Base-by-base conservation (phyloP, 495 filamentous ascomycete species). In the Aspergillus heteromorphus region DNA sequence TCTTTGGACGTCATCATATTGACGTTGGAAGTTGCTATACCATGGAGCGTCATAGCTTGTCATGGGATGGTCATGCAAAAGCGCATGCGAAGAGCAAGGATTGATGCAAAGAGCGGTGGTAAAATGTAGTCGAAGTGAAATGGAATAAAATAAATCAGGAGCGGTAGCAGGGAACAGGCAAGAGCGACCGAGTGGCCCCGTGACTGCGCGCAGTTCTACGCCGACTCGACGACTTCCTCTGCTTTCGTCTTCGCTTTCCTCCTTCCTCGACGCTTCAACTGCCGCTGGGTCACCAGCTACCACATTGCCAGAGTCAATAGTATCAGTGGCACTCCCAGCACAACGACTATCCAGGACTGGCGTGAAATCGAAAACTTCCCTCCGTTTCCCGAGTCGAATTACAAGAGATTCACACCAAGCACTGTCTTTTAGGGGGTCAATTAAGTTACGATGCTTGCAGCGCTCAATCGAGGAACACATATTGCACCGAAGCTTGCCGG, bases 401-500 rank as follows among this genome's bases (percentile, higher is more conserved):
- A n/a, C n/a, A n/a, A n/a, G 11, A 53, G 38, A 38, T 72, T 67
- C 58, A 64, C 65, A 13, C 67, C 69, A 0, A 70, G 54, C 13
- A 70, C 18, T 7, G 57, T 53, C 64, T 69, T 48, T 7, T 5
- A 42, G 31, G 6, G n/a, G 6, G 30, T 49, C 21, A 54, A 45
- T 45, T 14, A 45, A 25, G 4, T 11, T 11, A 14, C 14, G 19
- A 14, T 23, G 5, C 17, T 23, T 27, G 9, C 20, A n/a, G 42
- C 2, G 9, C 5, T 19, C 5, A 43, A 27, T 7, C 40, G 16
- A 18, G 64, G 14, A 40, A 6, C 20, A 41, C 72, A 58, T 50
- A 76, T 72, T 17, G 69, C 68, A n/a, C 73, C 70, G 48, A 74
- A 73, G 19, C 67, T 70, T 19, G 68, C 67, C 7, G 72, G 71